phyloP scores from a whole-genome alignment of 495 filamentous ascomycete species.

The Trichoderma virens region DNA sequence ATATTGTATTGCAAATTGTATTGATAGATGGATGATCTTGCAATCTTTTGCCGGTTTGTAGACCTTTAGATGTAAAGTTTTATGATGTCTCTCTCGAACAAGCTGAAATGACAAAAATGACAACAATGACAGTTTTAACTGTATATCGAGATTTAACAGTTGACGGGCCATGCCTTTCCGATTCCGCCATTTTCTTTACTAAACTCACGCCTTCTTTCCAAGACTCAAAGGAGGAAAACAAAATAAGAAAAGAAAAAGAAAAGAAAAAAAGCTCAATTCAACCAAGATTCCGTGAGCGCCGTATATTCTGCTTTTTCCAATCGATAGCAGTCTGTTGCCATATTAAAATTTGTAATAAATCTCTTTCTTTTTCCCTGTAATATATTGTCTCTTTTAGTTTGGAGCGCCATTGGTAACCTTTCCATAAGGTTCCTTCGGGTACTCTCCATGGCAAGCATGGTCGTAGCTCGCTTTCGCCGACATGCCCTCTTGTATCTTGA shows the following conservation, averaged over 20 bases:
- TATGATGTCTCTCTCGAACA: no score
- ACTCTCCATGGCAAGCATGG: constrained; percentile 47
- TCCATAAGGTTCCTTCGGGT: constrained; percentile 34
- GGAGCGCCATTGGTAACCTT: constrained; percentile 34
- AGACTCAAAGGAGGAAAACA: no score
- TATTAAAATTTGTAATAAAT: background rate
- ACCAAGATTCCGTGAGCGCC: background rate
- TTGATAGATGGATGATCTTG: no score
- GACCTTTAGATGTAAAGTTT: no score
- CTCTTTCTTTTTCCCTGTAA: background rate
- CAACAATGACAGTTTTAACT: no score
- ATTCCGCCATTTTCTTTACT: no score
- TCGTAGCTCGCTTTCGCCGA: constrained; percentile 41
- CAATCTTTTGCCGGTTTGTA: no score
- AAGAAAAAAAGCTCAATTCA: background rate
- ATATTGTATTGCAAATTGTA: no score
- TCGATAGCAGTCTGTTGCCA: background rate
- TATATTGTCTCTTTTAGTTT: background rate
- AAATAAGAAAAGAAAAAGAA: background rate
- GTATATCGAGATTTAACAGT: no score
- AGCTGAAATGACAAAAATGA: no score
- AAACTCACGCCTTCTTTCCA: no score
- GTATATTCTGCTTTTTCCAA: background rate
- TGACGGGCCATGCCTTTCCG: no score
- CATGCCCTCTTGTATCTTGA: constrained; percentile 40